phyloP scores from a whole-genome alignment of 306 rosid genomes.

The Cucumis melo region DNA sequence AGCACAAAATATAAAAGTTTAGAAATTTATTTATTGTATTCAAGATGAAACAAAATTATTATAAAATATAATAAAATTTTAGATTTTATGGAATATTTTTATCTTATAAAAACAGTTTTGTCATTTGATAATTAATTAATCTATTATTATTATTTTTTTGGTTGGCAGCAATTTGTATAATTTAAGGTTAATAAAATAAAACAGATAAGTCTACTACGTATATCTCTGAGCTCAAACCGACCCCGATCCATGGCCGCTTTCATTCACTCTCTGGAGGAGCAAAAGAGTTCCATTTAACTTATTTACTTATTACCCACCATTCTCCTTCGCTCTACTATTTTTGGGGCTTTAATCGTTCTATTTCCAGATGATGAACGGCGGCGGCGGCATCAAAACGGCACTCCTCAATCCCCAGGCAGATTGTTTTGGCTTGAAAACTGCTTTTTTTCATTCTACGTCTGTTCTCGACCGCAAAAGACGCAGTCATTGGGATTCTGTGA shows the following conservation, averaged over 20 bases:
- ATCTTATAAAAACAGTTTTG: no score
- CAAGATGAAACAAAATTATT: no score
- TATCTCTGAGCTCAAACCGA: neutral
- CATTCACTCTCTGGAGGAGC: neutral
- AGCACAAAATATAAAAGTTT: no score
- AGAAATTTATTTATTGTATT: no score
- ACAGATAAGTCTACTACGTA: neutral
- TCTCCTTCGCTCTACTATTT: no score
- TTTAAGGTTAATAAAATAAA: neutral
- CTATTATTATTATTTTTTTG: no score
- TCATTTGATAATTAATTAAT: no score
- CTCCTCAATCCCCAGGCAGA: constrained; percentile 24
- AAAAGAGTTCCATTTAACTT: no score
- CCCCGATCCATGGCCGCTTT: neutral
- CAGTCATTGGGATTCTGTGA: constrained; percentile 41
- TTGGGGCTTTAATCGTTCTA: neutral
- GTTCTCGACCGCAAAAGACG: constrained; percentile 53
- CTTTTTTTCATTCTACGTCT: constrained; percentile 73
- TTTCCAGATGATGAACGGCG: constrained; percentile 8
- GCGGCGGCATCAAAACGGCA: constrained; percentile 36
- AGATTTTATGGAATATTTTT: no score
- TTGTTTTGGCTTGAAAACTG: constrained; percentile 20
- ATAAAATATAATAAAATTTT: no score
- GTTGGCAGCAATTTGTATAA: no score
- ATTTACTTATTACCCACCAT: neutral